Evolutionary conservation across 306 rosid genomes (phyloP).

Genomic region (Sicyos baderoa): DNA sequence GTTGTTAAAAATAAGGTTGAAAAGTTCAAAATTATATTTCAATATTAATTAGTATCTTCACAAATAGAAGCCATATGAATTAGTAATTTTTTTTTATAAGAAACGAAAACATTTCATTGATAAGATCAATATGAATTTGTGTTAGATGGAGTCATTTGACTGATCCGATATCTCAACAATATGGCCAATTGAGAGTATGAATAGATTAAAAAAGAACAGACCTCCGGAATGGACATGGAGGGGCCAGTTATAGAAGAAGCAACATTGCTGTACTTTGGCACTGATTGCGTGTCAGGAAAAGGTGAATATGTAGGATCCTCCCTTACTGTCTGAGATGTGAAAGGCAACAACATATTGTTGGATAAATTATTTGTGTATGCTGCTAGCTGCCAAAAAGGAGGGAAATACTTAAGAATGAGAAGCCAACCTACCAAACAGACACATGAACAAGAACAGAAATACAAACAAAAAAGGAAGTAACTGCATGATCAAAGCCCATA

Average conservation of each 20-base stretch:
- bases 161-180: conserved; percentile 11
- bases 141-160: neutral
- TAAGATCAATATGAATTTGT: neutral
- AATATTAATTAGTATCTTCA: neutral
- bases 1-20: neutral
- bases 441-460: neutral
- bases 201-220: conserved; percentile 19
- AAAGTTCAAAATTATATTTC: neutral
- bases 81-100: neutral
- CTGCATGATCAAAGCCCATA: neutral
- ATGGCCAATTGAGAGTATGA: conserved; percentile 13
- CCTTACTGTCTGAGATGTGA: conserved; percentile 66
- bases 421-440: neutral
- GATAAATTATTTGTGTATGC: conserved; percentile 83
- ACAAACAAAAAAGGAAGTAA: neutral
- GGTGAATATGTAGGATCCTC: conserved; percentile 89
- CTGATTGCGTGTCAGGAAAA: conserved; percentile 67
- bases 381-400: conserved; percentile 42
- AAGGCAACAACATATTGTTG: conserved; percentile 59
- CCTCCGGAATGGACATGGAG: conserved; percentile 65
- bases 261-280: conserved; percentile 73
- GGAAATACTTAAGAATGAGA: conserved; percentile 14
- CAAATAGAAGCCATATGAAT: neutral
- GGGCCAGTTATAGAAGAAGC: conserved; percentile 80
- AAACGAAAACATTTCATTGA: no score